Percentiles rank a stretch among this genome's conserved stretches.
These are phyloP conservation scores for Fagus sylvatica DNA, from an alignment of 306 rosid genomes.

Conservation along the genomic window DNA sequence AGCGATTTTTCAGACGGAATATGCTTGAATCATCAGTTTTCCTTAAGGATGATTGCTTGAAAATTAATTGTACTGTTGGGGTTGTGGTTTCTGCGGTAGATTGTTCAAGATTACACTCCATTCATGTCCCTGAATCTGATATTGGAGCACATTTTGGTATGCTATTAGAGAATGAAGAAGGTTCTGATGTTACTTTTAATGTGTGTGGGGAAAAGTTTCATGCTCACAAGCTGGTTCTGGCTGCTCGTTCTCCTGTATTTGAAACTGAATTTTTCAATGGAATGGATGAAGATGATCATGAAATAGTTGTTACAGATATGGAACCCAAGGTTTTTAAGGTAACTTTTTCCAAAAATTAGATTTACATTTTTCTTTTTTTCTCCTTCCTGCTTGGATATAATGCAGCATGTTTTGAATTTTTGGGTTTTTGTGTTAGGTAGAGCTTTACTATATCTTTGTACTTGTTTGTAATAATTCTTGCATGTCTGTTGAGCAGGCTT, in stretches of 20 bases:
- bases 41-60: conserved; percentile 94
- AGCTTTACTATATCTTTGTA: conserved; percentile 12
- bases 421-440: not conserved
- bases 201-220: conserved; percentile 83
- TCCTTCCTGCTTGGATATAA: conserved; percentile 13
- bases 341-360: conserved; percentile 14
- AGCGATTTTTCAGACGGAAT: conserved; percentile 83
- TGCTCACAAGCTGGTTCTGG: conserved; percentile 88
- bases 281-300: conserved; percentile 59
- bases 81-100: conserved; percentile 91
- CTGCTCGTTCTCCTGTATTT: conserved; percentile 84
- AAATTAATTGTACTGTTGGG: conserved; percentile 97
- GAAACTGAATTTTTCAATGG: conserved; percentile 59
- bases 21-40: conserved; percentile 76
- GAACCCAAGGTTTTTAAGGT: conserved; percentile 98
- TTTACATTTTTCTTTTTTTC: not conserved
- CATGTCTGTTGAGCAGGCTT: conserved; percentile 62
- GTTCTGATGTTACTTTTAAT: conserved; percentile 78
- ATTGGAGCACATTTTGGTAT: conserved; percentile 72
- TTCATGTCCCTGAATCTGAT: conserved; percentile 89
- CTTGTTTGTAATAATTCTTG: conserved; percentile 27
- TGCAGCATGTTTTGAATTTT: conserved; percentile 2
- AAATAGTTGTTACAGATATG: conserved; percentile 62
- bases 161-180: conserved; percentile 83
- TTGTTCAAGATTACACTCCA: conserved; percentile 73